These are phyloP conservation scores for Tilletia horrida DNA, from an alignment of 1,284 basidiomycete species.

Conservation along the genomic window DNA sequence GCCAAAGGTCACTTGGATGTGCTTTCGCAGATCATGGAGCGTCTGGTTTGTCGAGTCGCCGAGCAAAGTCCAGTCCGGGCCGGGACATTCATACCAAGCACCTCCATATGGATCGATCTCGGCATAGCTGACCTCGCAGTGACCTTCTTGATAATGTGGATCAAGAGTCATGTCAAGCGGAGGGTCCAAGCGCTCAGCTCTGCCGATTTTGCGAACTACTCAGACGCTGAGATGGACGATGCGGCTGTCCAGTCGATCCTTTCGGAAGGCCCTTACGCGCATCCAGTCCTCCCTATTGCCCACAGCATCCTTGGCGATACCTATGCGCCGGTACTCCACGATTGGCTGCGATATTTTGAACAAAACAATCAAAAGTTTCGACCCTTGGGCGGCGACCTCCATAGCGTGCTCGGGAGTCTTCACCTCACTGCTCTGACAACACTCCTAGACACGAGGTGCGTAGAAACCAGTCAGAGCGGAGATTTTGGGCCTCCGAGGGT, in stretches of 20 bases:
- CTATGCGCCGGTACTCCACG: neutral
- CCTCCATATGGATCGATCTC: conserved; percentile 11
- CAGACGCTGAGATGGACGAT: neutral
- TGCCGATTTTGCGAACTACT: neutral
- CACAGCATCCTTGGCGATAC: neutral
- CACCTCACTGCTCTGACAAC: neutral
- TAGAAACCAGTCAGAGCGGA: neutral
- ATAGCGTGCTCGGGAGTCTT: neutral
- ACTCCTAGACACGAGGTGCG: neutral
- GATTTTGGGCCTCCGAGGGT: too few relatives aligned
- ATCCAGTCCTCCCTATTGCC: neutral
- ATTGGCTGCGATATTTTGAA: neutral
- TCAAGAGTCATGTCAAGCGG: neutral
- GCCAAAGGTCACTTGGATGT: neutral
- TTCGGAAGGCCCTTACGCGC: neutral
- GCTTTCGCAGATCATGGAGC: neutral
- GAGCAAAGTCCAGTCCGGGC: neutral
- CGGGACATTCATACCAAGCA: conserved; percentile 6
- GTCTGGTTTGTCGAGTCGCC: neutral
- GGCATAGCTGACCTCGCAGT: conserved; percentile 8
- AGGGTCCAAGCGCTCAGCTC: neutral
- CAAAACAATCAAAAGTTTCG: neutral
- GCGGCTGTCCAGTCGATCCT: neutral
- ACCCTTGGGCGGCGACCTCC: neutral
- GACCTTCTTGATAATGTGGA: neutral